phyloP scores from a whole-genome alignment of 106 monocot species.

The Acorus gramineus region DNA sequence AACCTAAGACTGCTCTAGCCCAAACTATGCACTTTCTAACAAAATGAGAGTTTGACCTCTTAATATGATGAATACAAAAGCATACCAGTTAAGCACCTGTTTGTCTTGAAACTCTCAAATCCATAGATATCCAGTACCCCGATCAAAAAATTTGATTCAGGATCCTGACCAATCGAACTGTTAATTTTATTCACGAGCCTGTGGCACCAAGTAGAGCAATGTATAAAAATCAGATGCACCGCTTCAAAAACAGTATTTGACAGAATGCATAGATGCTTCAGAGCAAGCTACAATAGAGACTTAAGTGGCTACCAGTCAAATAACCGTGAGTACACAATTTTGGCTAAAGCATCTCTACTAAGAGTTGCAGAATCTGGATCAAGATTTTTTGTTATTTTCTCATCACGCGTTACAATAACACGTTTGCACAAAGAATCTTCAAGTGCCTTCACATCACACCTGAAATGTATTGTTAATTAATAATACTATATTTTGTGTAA shows the following conservation, averaged over 20 bases:
- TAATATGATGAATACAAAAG: slow-evolving; percentile 22
- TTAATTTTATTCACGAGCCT: slow-evolving; percentile 87
- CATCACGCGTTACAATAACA: slow-evolving; percentile 72
- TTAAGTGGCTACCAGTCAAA: slow-evolving; percentile 59
- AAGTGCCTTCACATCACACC: slow-evolving; percentile 56
- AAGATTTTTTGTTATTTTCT: slow-evolving; percentile 57
- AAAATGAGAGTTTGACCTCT: slow-evolving; percentile 9
- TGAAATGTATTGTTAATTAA: background rate
- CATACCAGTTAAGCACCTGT: slow-evolving; percentile 69
- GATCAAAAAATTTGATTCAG: slow-evolving; percentile 52
- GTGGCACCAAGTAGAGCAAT: background rate
- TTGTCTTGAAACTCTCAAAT: slow-evolving; percentile 86
- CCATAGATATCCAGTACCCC: slow-evolving; percentile 86
- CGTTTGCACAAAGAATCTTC: slow-evolving; percentile 70
- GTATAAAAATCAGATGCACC: background rate
- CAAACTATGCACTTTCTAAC: background rate
- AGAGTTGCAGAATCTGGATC: slow-evolving; percentile 47
- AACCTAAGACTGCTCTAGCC: no score
- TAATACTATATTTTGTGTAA: no score
- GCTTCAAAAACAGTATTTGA: background rate
- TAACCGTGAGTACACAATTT: slow-evolving; percentile 63
- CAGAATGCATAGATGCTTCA: no score
- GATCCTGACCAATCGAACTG: slow-evolving; percentile 77
- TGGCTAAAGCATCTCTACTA: slow-evolving; percentile 77
- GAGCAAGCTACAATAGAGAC: no score